A percentile compares a stretch with the other conserved stretches of the same genome.
Conservation (phyloP, 768 basidiomycete genomes). For the Sarcomyxa edulis region DNA sequence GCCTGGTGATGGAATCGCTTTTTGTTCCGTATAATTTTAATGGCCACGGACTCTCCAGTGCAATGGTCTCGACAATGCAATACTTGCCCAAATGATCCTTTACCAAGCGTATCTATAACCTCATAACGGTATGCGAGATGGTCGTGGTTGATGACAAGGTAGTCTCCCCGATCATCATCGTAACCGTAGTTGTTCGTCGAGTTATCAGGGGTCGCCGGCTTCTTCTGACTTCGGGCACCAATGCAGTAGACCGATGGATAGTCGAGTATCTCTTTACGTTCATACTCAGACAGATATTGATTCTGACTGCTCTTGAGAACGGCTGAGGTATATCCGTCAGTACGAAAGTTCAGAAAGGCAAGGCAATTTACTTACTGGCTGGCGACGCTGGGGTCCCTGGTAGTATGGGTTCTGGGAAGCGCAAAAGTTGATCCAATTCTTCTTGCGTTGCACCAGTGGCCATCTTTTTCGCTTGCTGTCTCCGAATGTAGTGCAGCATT, state of each 20-base stretch:
- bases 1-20: slow-evolving; percentile 99
- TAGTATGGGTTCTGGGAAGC: slow-evolving; percentile 86
- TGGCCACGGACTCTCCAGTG: slow-evolving; percentile 93
- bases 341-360: background rate
- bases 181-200: slow-evolving; percentile 88
- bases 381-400: slow-evolving; percentile 66
- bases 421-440: slow-evolving; percentile 82
- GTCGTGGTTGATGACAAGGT: slow-evolving; percentile 83
- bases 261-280: slow-evolving; percentile 88
- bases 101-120: slow-evolving; percentile 86
- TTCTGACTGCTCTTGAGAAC: slow-evolving; percentile 62
- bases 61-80: slow-evolving; percentile 92
- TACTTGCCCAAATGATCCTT: slow-evolving; percentile 98
- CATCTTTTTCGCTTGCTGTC: slow-evolving; percentile 85
- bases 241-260: slow-evolving; percentile 79
- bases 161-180: slow-evolving; percentile 98
- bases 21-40: slow-evolving; percentile 99
- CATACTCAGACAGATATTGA: slow-evolving; percentile 78
- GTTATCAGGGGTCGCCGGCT: slow-evolving; percentile 66
- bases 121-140: slow-evolving; percentile 98
- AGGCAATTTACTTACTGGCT: slow-evolving; percentile 46
- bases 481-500: slow-evolving; percentile 90
- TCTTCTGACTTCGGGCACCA: slow-evolving; percentile 80
- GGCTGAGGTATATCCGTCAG: slow-evolving; percentile 31
- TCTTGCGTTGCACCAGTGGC: slow-evolving; percentile 80